Evolutionary conservation across 2,329 filamentous ascomycete species (phyloP), one percentile per base, ranked within the genome.

Genomic region (Fusarium penzigii): DNA sequence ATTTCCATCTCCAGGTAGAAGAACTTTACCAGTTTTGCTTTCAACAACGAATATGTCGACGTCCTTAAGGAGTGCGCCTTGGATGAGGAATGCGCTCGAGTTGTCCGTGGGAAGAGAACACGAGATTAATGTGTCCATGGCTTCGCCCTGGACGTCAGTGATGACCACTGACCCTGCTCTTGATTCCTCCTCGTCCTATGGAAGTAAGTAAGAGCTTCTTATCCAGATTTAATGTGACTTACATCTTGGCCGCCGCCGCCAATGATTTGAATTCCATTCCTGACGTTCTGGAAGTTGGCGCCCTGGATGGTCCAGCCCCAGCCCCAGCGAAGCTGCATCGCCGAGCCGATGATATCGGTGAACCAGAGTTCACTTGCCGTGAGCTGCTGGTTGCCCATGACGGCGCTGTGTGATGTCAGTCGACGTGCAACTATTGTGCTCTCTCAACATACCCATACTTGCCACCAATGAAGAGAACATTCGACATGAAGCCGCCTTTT

Each of bases 251-350:
- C n/a, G 5, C 53, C n/a, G 5, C 53, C 51, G 17, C 47, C 48
- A 40, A 46, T 39, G 20, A 62, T 52, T 29, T 70, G 87, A 51
- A 90, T 73, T 10, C 85, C 87, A 39, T 86, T 76, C 10, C 20
- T 25, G 5, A 25, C 20, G 20, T 25, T 25, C 20, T 25, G 20
- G 20, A 25, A 25, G 7, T 72, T 71, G 65, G 84, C 87, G 64
- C 85, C 77, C 65, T 81, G 78, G 68, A 89, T 80, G 32, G 69
- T 75, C 84, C 85, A 90, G 32, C 82, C 81, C 87, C 87, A 90
- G 70, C 88, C 82, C 87, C 87, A 90, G 60, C 86, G 81, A 71
- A 88, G 82, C 65, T 80, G 84, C 48, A 89, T 82, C 41, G 82
- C 81, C 14, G 85, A 89, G 56, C 83, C 83, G 74, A 89, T 89